Conservation (phyloP, 2,329 filamentous ascomycete species). For the Microcyclosporella mali region DNA sequence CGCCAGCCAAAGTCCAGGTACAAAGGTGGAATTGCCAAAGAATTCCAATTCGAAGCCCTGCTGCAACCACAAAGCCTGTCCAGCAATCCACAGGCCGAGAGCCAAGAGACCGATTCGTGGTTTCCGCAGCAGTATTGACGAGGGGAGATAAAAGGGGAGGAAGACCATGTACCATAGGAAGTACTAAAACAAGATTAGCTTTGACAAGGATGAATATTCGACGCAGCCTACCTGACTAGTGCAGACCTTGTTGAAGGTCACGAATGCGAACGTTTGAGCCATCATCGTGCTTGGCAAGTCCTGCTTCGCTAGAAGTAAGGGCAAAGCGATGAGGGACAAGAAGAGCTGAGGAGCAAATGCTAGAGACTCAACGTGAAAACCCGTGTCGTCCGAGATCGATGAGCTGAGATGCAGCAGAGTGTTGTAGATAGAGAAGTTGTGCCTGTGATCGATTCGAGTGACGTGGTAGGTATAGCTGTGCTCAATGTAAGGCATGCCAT, state of each 20-base stretch:
- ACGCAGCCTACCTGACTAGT: conserved; percentile 72
- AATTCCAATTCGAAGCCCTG: conserved; percentile 48
- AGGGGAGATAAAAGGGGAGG: conserved; percentile 81
- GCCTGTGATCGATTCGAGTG: conserved; percentile 86
- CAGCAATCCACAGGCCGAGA: conserved; percentile 64
- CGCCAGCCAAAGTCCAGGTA: conserved; percentile 73
- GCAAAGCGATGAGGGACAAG: conserved; percentile 70
- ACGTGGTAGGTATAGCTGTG: conserved; percentile 94
- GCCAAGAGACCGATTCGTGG: conserved; percentile 59
- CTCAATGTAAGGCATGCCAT: conserved; percentile 72
- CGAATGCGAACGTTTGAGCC: conserved; percentile 93
- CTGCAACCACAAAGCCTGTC: conserved; percentile 54
- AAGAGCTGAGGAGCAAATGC: conserved; percentile 85
- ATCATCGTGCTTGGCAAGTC: conserved; percentile 80
- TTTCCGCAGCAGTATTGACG: conserved; percentile 62
- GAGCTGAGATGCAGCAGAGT: conserved; percentile 82
- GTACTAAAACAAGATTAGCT: conserved; percentile 55
- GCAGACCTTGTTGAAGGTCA: conserved; percentile 97
- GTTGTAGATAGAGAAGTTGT: conserved; percentile 98
- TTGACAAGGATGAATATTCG: background rate
- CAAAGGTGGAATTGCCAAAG: conserved; percentile 73
- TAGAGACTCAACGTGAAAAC: conserved; percentile 61
- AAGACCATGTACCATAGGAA: conserved; percentile 98
- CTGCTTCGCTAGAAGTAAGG: conserved; percentile 69
- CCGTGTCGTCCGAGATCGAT: conserved; percentile 45